Base-by-base conservation (phyloP, 2,329 filamentous ascomycete genomes). In the Aspergillus candidus region DNA sequence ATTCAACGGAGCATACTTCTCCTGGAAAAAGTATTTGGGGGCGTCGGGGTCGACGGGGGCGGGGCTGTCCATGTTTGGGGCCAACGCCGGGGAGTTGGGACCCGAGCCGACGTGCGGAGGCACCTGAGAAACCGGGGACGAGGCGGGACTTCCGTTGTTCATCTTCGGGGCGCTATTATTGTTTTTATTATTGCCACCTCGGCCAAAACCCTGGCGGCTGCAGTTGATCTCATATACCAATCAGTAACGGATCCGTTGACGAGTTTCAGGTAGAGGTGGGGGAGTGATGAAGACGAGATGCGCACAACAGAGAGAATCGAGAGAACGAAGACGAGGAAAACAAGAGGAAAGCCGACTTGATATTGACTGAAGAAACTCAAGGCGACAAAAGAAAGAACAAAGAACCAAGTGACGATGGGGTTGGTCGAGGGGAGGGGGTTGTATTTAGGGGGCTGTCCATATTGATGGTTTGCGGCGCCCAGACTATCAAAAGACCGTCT, bases 1-100 rank as follows among this genome's bases (percentile, higher is more conserved):
- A 53, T 95, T 94, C 60, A 94, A 82, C 63, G 84, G 86, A 43
- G 86, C 83, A 48, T 73, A 73, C 56, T 72, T 73, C 59, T 74
- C 72, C 52, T 72, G 69, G 51, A 74, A 72, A 53, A 74, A 75
- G 54, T 72, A 73, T 53, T 74, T 74, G 30, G 68, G 65, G n/a
- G 65, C 58, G 52, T 67, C 63, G 44, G 71, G 66, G 30, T 68
- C 65, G 50, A 68, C 68, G 32, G 51, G 54, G 43, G 57, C 53
- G 49, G 62, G 53, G 50, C 59, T 66, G 41, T 71, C 68, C 31
- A 65, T 44, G 37, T 56, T 66, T 37, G 67, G 67, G 7, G 63
- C 58, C 32, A 68, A 49, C 13, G 68, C 68, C n/a, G 65, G 62
- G 10, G 69, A 70, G 47, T 65, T 68, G 30, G 64, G 54, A 43